Evolutionary conservation across 768 basidiomycete species (phyloP).

Genomic region (Lenzites betulinus): DNA sequence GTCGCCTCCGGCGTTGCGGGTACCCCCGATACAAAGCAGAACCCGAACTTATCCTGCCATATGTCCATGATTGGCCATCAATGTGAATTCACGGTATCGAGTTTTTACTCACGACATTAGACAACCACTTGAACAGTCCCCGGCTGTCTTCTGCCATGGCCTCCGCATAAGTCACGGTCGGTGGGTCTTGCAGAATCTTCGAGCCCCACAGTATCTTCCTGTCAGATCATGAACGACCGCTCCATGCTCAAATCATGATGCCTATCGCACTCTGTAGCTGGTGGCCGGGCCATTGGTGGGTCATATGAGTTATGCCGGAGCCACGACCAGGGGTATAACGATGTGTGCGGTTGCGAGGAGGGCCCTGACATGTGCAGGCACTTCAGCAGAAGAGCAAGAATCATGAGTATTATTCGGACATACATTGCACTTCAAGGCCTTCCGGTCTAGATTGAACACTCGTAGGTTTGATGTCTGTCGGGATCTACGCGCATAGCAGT

Average conservation of each 20-base stretch:
- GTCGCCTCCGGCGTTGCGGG: conserved; percentile 83
- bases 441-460: conserved; percentile 54
- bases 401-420: conserved; percentile 32
- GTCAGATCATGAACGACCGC: background rate
- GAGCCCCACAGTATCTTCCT: conserved; percentile 83
- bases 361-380: too few species aligned
- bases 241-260: too few species aligned
- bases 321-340: conserved; percentile 88
- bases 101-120: conserved; percentile 62
- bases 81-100: too few species aligned
- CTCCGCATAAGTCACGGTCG: conserved; percentile 70
- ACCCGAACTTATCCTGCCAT: conserved; percentile 80
- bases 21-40: conserved; percentile 83
- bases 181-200: conserved; percentile 72
- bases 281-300: conserved; percentile 46
- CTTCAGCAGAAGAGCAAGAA: too few species aligned
- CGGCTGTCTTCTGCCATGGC: conserved; percentile 65
- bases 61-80: background rate
- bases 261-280: conserved; percentile 49
- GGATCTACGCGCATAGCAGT: conserved; percentile 55
- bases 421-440: conserved; percentile 79
- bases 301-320: conserved; percentile 79
- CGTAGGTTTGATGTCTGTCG: conserved; percentile 67
- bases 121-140: conserved; percentile 80
- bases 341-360: conserved; percentile 64